Conservation (phyloP, 108 stramenopile genomes). For the Conticribra guillardii region DNA sequence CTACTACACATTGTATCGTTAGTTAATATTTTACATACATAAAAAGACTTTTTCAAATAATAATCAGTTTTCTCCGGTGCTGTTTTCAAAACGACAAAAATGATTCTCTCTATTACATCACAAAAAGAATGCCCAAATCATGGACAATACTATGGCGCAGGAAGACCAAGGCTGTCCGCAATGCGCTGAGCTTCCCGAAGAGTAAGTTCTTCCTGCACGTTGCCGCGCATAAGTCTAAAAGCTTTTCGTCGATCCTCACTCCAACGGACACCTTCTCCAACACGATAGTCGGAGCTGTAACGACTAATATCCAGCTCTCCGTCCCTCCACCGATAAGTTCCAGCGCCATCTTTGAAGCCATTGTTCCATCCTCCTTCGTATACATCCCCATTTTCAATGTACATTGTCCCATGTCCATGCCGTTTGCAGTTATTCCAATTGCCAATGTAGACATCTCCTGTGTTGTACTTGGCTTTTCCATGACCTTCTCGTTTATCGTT, state of each 20-base stretch:
- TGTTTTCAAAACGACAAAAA: too few species aligned
- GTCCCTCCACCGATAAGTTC: constrained; percentile 53
- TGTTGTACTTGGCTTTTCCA: constrained; percentile 38
- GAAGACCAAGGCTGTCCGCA: constrained; percentile 41
- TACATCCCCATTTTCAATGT: constrained; percentile 53
- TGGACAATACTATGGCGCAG: constrained; percentile 18
- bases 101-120: too few species aligned
- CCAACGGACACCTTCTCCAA: constrained; percentile 56
- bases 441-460: constrained; percentile 45
- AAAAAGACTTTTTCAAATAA: too few species aligned
- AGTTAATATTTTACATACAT: too few species aligned
- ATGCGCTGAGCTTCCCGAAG: constrained; percentile 38
- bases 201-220: constrained; percentile 49
- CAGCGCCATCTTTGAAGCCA: constrained; percentile 55
- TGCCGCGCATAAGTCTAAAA: constrained; percentile 50
- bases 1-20: too few species aligned
- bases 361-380: constrained; percentile 49
- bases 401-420: constrained; percentile 44
- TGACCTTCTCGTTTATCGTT: constrained; percentile 52
- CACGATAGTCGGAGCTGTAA: constrained; percentile 53
- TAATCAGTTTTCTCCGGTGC: too few species aligned
- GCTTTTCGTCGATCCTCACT: constrained; percentile 47
- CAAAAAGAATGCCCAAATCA: too few species aligned
- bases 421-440: constrained; percentile 46
- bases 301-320: constrained; percentile 54